Conservation (phyloP, 2,329 filamentous ascomycete genomes). For the Emergomyces pasteurianus region DNA sequence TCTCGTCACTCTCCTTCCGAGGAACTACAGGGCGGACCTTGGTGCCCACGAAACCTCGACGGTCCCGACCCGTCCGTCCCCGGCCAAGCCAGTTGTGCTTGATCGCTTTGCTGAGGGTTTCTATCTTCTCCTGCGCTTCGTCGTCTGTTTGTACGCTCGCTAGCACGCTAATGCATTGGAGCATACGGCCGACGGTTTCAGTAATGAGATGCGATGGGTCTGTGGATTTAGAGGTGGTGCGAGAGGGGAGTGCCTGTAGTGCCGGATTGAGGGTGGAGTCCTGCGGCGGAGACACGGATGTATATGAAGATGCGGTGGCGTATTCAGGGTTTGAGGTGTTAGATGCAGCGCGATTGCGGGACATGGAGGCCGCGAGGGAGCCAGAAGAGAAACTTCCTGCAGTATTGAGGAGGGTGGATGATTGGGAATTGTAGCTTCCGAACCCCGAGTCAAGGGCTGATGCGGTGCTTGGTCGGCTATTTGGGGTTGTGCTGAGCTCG, state of each 20-base stretch:
- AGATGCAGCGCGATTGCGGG: conserved; percentile 52
- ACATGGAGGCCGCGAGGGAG: conserved; percentile 37
- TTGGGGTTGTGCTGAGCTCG: conserved; percentile 26
- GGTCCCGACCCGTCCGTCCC: conserved; percentile 76
- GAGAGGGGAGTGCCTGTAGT: neutral
- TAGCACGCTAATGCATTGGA: conserved; percentile 90
- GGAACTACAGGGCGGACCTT: conserved; percentile 29
- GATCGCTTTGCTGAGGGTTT: conserved; percentile 70
- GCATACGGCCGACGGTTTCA: conserved; percentile 86
- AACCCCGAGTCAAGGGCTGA: conserved; percentile 61
- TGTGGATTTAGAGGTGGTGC: conserved; percentile 7
- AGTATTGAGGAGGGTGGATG: conserved; percentile 65
- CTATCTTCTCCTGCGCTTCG: conserved; percentile 63
- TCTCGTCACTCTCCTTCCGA: conserved; percentile 2
- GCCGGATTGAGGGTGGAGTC: conserved; percentile 15
- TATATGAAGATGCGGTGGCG: conserved; percentile 31
- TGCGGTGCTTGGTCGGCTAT: conserved; percentile 56
- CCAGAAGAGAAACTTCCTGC: conserved; percentile 43
- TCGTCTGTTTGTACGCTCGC: conserved; percentile 64
- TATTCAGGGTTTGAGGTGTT: conserved; percentile 53
- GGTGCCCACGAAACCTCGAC: conserved; percentile 76
- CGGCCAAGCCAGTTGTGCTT: conserved; percentile 96
- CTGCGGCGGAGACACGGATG: conserved; percentile 28
- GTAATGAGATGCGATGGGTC: conserved; percentile 62
- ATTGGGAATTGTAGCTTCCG: conserved; percentile 64